phyloP scores from a whole-genome alignment of 1,139 yeast species.

The Blastobotrys ciferrii region DNA sequence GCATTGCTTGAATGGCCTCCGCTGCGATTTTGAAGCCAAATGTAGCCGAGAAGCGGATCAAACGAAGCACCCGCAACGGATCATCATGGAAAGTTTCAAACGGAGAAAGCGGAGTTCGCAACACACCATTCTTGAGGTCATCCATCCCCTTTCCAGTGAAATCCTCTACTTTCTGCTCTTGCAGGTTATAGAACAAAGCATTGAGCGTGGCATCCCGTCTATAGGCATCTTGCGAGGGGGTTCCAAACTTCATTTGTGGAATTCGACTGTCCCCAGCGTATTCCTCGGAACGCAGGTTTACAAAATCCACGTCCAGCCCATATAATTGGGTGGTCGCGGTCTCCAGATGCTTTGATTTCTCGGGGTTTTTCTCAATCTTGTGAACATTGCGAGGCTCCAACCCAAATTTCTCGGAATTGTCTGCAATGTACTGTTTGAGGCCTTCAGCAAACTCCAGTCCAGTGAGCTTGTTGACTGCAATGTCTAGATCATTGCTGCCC shows the following conservation, averaged over 20 bases:
- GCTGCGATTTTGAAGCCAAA: slow-evolving; percentile 66
- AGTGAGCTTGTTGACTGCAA: slow-evolving; percentile 77
- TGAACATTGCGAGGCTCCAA: slow-evolving; percentile 57
- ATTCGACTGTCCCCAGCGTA: slow-evolving; percentile 81
- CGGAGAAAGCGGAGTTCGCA: slow-evolving; percentile 88
- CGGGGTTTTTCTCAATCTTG: slow-evolving; percentile 88
- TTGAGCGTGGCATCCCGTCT: slow-evolving; percentile 92
- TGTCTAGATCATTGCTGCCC: slow-evolving; percentile 83
- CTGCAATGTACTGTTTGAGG: slow-evolving; percentile 52
- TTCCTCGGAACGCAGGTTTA: slow-evolving; percentile 82
- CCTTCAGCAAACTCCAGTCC: slow-evolving; percentile 84
- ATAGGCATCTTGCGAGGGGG: slow-evolving; percentile 86
- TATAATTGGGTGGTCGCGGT: slow-evolving; percentile 89
- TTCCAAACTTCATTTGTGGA: slow-evolving; percentile 70
- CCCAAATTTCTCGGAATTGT: slow-evolving; percentile 41
- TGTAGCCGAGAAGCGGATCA: slow-evolving; percentile 81
- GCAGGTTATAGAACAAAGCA: slow-evolving; percentile 83
- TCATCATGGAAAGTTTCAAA: slow-evolving; percentile 85
- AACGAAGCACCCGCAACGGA: slow-evolving; percentile 81
- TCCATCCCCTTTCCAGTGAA: slow-evolving; percentile 70
- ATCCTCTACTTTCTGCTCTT: slow-evolving; percentile 71
- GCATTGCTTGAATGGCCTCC: slow-evolving; percentile 66
- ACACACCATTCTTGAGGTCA: slow-evolving; percentile 66
- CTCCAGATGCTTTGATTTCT: slow-evolving; percentile 90
- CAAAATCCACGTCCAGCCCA: slow-evolving; percentile 86